phyloP scores from a whole-genome alignment of 257 asterid genomes.

The Nyctanthes arbortristis region DNA sequence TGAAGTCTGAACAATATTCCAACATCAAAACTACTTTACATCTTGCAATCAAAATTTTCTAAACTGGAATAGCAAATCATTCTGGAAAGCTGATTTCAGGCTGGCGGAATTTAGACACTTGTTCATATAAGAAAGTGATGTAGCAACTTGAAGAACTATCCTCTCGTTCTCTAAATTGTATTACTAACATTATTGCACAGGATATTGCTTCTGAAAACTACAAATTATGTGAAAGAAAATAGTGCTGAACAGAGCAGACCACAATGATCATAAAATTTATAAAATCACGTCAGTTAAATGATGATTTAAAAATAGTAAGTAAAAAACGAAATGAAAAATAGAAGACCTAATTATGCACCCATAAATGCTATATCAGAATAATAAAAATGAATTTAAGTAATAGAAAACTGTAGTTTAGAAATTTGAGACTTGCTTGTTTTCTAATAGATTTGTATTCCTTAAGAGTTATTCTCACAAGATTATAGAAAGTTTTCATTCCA shows the following conservation, averaged over 20 bases:
- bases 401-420: neutral
- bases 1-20: conserved; percentile 1
- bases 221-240: neutral
- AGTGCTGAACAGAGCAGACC: neutral
- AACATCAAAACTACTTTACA: neutral
- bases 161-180: neutral
- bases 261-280: too few species aligned
- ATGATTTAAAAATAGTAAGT: neutral
- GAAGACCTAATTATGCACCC: neutral
- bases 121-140: neutral
- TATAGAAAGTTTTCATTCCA: neutral
- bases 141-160: neutral
- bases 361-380: neutral
- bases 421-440: neutral
- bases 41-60: neutral
- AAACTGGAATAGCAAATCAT: neutral
- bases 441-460: neutral
- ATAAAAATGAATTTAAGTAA: too few species aligned
- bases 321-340: neutral
- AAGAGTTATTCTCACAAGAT: neutral
- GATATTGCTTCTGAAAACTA: neutral
- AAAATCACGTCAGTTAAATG: neutral
- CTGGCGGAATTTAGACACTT: neutral
- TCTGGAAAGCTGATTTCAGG: neutral
- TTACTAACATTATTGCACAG: neutral